phyloP scores from a whole-genome alignment of 352 stramenopile species.

The Phytophthora syringae region DNA sequence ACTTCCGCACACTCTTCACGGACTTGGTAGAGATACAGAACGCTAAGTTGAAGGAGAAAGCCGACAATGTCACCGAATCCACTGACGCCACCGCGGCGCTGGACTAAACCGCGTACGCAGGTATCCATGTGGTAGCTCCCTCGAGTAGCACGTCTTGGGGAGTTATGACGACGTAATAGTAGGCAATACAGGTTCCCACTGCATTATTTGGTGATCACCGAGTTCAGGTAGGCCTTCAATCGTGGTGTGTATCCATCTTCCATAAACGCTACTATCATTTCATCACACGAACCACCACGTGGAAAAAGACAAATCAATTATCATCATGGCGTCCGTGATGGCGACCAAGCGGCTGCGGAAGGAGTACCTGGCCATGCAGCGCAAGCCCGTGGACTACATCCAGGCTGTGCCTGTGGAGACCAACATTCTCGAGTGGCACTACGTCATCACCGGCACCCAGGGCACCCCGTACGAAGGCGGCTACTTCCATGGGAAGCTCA shows the following conservation, averaged over 20 bases:
- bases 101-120: constrained; percentile 16
- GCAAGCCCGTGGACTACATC: constrained; percentile 93
- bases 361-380: constrained; percentile 91
- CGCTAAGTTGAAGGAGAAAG: constrained; percentile 10
- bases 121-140: constrained; percentile 9
- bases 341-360: constrained; percentile 93
- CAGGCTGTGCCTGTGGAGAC: constrained; percentile 88
- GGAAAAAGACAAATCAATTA: background rate
- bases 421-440: constrained; percentile 97
- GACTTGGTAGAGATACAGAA: constrained; percentile 75
- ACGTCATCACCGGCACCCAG: constrained; percentile 88
- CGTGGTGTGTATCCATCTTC: too few species aligned
- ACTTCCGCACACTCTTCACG: constrained; percentile 86
- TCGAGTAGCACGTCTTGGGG: background rate
- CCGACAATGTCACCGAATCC: background rate
- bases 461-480: constrained; percentile 88
- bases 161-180: constrained; percentile 2
- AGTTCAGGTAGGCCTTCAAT: too few species aligned
- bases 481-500: constrained; percentile 92
- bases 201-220: too few species aligned
- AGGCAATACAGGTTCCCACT: too few species aligned
- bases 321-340: constrained; percentile 78
- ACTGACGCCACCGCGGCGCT: constrained; percentile 6
- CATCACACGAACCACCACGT: background rate
- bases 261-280: constrained; percentile 17